These are phyloP conservation scores for Przewalskia tangutica DNA, from an alignment of 257 asterid genomes.

Conservation along the genomic window DNA sequence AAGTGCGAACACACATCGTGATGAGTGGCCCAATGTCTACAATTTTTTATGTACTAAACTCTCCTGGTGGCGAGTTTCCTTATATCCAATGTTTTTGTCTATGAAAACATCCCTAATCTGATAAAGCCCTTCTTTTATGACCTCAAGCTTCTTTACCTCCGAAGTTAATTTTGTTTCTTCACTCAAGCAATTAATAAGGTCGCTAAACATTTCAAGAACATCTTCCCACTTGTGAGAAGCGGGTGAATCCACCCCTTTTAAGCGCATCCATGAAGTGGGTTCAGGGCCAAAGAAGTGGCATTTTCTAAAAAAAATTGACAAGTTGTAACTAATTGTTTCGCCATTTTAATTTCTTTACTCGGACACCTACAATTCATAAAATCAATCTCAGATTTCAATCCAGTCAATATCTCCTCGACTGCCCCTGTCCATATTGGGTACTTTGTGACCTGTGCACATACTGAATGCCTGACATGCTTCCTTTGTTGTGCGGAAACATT, in stretches of 20 bases:
- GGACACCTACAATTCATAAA: slow-evolving; percentile 13
- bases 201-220: slow-evolving; percentile 15
- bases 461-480: slow-evolving; percentile 53
- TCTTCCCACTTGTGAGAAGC: not conserved
- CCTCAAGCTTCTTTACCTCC: no score
- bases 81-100: no score
- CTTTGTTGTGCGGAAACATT: slow-evolving; percentile 67
- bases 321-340: slow-evolving; percentile 46
- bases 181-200: no score
- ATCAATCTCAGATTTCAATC: slow-evolving; percentile 52
- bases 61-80: no score
- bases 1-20: no score
- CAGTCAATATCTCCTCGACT: slow-evolving; percentile 39
- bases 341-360: slow-evolving; percentile 40
- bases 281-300: slow-evolving; percentile 48
- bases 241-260: slow-evolving; percentile 17
- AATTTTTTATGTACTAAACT: no score
- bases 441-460: slow-evolving; percentile 75
- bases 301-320: slow-evolving; percentile 46
- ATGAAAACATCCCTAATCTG: no score
- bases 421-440: slow-evolving; percentile 57
- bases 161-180: no score
- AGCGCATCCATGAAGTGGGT: slow-evolving; percentile 84
- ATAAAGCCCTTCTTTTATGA: no score
- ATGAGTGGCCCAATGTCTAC: no score